phyloP scores from a whole-genome alignment of 2,329 filamentous ascomycete genomes.

The Phoma sp. region DNA sequence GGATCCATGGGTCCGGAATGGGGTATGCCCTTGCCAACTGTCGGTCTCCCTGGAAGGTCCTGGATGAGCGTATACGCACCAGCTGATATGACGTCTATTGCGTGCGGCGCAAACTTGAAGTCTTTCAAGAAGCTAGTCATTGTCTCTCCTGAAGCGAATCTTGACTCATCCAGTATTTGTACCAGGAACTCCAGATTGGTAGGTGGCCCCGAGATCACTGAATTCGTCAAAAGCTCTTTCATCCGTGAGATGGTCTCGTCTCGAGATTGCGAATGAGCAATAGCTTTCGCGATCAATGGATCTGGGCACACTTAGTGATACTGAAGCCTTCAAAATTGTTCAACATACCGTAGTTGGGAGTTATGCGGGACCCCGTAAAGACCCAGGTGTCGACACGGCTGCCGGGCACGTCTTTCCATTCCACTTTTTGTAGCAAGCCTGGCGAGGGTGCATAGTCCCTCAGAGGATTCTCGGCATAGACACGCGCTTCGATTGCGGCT shows the following conservation, averaged over 20 bases:
- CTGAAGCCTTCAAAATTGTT: not conserved
- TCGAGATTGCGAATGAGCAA: constrained; percentile 58
- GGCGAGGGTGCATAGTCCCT: constrained; percentile 65
- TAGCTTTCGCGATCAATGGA: constrained; percentile 64
- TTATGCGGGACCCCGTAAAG: constrained; percentile 62
- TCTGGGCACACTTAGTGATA: constrained; percentile 38
- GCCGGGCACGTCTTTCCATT: constrained; percentile 58
- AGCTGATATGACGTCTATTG: constrained; percentile 62
- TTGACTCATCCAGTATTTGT: constrained; percentile 55
- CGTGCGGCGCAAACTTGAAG: constrained; percentile 59
- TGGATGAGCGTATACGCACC: constrained; percentile 66
- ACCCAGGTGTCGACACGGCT: constrained; percentile 70
- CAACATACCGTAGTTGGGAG: constrained; percentile 60
- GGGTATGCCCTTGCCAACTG: constrained; percentile 64
- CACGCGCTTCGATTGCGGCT: constrained; percentile 59
- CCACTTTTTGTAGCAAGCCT: constrained; percentile 63
- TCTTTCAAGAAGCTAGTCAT: constrained; percentile 62
- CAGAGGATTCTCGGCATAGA: constrained; percentile 66
- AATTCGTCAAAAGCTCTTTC: constrained; percentile 52
- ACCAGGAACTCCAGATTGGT: constrained; percentile 65
- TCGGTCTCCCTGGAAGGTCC: constrained; percentile 64
- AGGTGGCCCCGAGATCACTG: constrained; percentile 59
- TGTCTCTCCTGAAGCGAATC: constrained; percentile 59
- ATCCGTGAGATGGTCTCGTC: constrained; percentile 55
- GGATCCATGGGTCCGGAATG: constrained; percentile 68